Evolutionary conservation across 805 yeast genomes (phyloP).

Genomic region (Scheffersomyces lignosus): DNA sequence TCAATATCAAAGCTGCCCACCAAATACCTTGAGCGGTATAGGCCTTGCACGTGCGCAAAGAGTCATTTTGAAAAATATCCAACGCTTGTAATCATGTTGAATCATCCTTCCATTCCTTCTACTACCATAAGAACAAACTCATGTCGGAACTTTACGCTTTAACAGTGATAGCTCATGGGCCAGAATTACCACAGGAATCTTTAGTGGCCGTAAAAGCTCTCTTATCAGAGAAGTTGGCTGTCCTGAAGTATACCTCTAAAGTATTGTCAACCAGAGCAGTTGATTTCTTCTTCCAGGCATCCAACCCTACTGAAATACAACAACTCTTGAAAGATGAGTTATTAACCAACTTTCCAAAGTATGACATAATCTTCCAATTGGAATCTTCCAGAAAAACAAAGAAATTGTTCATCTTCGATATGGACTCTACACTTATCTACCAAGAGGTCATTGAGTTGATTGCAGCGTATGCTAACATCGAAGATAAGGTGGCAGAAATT

Average conservation of each 20-base stretch:
- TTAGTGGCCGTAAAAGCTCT: constrained; percentile 5
- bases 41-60: too few relatives aligned
- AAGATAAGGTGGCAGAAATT: constrained; percentile 79
- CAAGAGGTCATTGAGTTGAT: constrained; percentile 97
- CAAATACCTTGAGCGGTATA: too few relatives aligned
- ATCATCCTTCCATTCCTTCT: too few relatives aligned
- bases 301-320: constrained; percentile 8
- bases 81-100: too few relatives aligned
- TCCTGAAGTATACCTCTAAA: constrained; percentile 4
- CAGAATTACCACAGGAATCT: constrained; percentile 4
- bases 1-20: too few relatives aligned
- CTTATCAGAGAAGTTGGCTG: constrained; percentile 2
- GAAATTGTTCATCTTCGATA: constrained; percentile 83
- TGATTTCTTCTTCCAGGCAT: constrained; percentile 17
- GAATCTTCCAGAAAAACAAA: constrained; percentile 27
- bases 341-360: constrained; percentile 14
- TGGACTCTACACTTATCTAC: constrained; percentile 95
- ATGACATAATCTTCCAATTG: constrained; percentile 36
- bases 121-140: too few relatives aligned
- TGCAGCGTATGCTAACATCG: constrained; percentile 92
- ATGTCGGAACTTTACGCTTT: constrained; percentile 11
- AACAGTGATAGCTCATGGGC: constrained; percentile 18
- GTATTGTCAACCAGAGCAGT: constrained; percentile 21
- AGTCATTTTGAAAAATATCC: neutral
- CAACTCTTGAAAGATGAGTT: constrained; percentile 5